Base-by-base conservation (phyloP, 495 filamentous ascomycete species). In the Penicillium verhagenii region DNA sequence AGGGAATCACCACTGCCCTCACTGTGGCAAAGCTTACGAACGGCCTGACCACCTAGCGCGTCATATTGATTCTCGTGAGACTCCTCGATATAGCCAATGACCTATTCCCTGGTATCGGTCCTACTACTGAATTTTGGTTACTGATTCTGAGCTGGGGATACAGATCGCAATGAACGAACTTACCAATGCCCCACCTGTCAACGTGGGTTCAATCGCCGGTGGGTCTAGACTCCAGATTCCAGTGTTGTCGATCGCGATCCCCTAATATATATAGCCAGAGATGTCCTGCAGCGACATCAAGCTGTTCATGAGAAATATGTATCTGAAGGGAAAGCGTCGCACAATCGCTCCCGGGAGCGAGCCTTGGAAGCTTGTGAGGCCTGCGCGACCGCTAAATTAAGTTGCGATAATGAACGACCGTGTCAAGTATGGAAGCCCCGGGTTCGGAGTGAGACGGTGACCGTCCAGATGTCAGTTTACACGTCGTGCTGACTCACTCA, bases 41-140 rank as follows among this genome's bases (percentile, higher is more conserved):
- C 49, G 60, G 1, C 53, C 60, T 8, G 67, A 69, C 48, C 66
- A 69, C 54, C 45, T 69, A n/a, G 59, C 64, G 18, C 66, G 66
- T 25, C 66, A 67, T 49, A 46, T 67, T 23, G 61, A 69, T 38
- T 67, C 66, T 35, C 66, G 64, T 67, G 42, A 45, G 56, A 13
- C 14, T 54, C 25, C 10, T 8, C n/a, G n/a, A n/a, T n/a, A n/a
- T n/a, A n/a, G n/a, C n/a, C n/a, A n/a, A n/a, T n/a, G n/a, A n/a
- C n/a, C n/a, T n/a, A n/a, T n/a, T n/a, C n/a, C n/a, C n/a, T n/a
- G n/a, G n/a, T n/a, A n/a, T n/a, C n/a, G n/a, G n/a, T n/a, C n/a
- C n/a, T n/a, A n/a, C n/a, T n/a, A n/a, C n/a, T n/a, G n/a, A n/a
- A n/a, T n/a, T n/a, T n/a, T n/a, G n/a, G n/a, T n/a, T n/a, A n/a